A percentile compares a stretch with the other conserved stretches of the same genome.
Conservation (phyloP, 306 rosid species). For the Cicer arietinum region DNA sequence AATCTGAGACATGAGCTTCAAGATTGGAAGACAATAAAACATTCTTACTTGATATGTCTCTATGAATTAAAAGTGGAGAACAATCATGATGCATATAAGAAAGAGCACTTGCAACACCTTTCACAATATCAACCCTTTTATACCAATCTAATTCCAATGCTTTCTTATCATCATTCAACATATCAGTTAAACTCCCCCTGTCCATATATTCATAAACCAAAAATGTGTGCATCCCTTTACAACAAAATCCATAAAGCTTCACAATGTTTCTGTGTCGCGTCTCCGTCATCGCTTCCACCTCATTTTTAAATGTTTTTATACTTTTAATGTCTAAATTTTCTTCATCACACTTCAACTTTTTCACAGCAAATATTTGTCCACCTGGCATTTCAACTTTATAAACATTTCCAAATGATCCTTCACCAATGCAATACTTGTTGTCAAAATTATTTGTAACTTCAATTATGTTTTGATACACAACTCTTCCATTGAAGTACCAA, state of each 20-base stretch:
- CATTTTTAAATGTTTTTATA: conserved; percentile 44
- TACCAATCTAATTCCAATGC: conserved; percentile 50
- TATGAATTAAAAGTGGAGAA: conserved; percentile 47
- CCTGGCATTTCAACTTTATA: conserved; percentile 46
- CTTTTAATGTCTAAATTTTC: conserved; percentile 42
- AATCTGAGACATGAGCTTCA: conserved; percentile 51
- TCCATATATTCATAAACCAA: conserved; percentile 52
- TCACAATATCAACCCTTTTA: conserved; percentile 45
- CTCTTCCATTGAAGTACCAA: conserved; percentile 54
- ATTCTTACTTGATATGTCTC: conserved; percentile 55
- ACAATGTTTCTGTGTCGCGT: conserved; percentile 55
- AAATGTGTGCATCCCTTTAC: conserved; percentile 48
- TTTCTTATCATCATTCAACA: conserved; percentile 38
- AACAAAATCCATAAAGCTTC: conserved; percentile 54
- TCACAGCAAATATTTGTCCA: conserved; percentile 54
- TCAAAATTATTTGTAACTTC: conserved; percentile 54
- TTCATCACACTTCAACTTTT: conserved; percentile 47
- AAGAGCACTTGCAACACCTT: conserved; percentile 49
- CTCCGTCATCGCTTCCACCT: conserved; percentile 50
- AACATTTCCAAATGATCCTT: conserved; percentile 51
- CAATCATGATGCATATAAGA: conserved; percentile 47
- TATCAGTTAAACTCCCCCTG: conserved; percentile 47
- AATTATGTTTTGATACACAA: conserved; percentile 51
- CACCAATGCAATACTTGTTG: conserved; percentile 50
- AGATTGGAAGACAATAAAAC: conserved; percentile 42